Conservation (phyloP, 345 rosid genomes). For the Melaleuca quinquenervia region DNA sequence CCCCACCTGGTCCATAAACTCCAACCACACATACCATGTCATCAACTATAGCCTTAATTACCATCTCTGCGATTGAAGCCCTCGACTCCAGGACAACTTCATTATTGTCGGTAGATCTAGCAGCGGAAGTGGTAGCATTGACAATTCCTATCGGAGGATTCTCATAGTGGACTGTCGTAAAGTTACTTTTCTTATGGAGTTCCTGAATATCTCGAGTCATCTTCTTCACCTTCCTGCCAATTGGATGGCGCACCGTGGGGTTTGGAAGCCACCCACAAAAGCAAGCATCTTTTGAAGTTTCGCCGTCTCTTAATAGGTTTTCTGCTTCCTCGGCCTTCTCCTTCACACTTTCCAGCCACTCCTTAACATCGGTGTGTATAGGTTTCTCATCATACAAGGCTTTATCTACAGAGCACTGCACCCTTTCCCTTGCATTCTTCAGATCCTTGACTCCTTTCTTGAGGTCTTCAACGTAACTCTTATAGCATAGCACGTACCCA, state of each 20-base stretch:
- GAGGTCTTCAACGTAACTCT: not conserved
- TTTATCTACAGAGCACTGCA: not conserved
- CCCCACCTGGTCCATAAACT: not conserved
- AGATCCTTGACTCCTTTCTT: not conserved
- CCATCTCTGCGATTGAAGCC: not conserved
- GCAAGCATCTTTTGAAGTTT: not conserved
- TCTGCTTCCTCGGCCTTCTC: not conserved
- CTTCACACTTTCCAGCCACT: not conserved
- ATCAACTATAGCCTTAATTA: not conserved
- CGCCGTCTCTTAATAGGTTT: not conserved
- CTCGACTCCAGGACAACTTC: not conserved
- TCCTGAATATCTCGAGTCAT: not conserved
- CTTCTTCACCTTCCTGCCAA: not conserved
- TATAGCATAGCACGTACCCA: not conserved
- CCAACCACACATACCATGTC: not conserved
- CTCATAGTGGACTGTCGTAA: not conserved
- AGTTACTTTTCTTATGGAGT: not conserved
- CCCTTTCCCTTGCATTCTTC: not conserved
- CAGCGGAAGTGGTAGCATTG: not conserved
- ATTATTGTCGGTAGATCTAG: not conserved
- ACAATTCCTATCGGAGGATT: not conserved
- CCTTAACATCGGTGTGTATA: not conserved
- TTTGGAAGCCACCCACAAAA: not conserved
- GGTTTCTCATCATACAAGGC: not conserved
- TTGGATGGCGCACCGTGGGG: not conserved